Evolutionary conservation across 1,284 basidiomycete genomes (phyloP).

Genomic region (Puccinia novopanici): DNA sequence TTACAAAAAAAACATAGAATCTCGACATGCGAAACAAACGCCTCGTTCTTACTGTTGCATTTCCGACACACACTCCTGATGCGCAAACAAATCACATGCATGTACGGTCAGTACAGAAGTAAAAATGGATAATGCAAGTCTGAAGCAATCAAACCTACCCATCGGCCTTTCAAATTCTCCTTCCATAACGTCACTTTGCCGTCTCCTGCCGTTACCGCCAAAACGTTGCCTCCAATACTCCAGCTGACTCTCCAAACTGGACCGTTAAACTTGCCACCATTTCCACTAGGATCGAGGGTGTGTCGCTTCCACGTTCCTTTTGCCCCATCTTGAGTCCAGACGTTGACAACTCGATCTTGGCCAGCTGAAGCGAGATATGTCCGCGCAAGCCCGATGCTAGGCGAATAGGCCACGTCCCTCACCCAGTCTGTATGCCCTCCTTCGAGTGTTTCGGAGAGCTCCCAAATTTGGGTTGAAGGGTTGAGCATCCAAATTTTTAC

Average conservation of each 20-base stretch:
- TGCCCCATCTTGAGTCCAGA: conserved; percentile 38
- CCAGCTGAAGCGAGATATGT: conserved; percentile 94
- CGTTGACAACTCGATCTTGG: conserved; percentile 65
- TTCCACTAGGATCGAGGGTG: conserved; percentile 58
- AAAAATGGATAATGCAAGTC: neutral
- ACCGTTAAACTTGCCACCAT: conserved; percentile 75
- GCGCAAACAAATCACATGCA: neutral
- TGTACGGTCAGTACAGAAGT: neutral
- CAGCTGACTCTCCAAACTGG: conserved; percentile 97
- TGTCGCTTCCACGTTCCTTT: conserved; percentile 77
- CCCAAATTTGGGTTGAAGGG: conserved; percentile 68
- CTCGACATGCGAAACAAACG: neutral
- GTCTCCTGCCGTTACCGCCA: conserved; percentile 96
- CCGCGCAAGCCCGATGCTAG: conserved; percentile 89
- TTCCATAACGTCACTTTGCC: conserved; percentile 98
- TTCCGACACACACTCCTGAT: conserved; percentile 47
- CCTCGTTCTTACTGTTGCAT: conserved; percentile 29
- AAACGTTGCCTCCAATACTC: conserved; percentile 92
- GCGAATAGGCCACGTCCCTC: conserved; percentile 94
- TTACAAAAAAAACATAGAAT: neutral
- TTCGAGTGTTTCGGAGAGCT: conserved; percentile 80
- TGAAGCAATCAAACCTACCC: conserved; percentile 77
- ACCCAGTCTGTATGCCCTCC: conserved; percentile 95
- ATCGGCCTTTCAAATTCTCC: conserved; percentile 87
- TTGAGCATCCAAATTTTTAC: conserved; percentile 90